Evolutionary conservation across 164 flowering plant species (phyloP), one percentile per base, ranked within the genome.

Genomic region (Aristolochia californica): DNA sequence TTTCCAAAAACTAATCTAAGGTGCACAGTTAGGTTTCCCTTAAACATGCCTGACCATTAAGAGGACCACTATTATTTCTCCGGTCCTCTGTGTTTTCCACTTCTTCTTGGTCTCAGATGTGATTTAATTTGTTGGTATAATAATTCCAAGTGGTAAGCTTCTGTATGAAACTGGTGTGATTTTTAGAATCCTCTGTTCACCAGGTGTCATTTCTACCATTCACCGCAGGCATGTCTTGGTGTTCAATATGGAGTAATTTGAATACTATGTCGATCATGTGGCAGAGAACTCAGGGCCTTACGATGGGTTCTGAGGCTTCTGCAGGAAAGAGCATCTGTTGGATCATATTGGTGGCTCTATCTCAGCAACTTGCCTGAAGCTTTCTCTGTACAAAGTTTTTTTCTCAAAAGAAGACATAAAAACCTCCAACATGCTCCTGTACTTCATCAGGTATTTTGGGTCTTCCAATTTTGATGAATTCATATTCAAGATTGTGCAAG

Each of bases 231-330:
- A 83, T 65, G 76, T 72, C 65, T 78, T 68, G 70, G 59, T 80
- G 75, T 83, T 78, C 70, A 77, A 54, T 77, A 54, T 63, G 73
- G 80, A 80, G 83, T 87, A 78, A 82, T 75, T 63, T 87, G 80
- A 75, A 73, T 73, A 60, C 57, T 68, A 49, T 64, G 76, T 70
- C 77, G 78, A 83, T 86, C 79, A 75, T 88, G 83, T 88, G 91
- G 73, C 96, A 93, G 99, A 83, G 80, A 93, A 74, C 83, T 93
- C 22, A 89, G 99, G 99, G 87, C 97, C 48, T 82, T 93, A 90
- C 84, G 72, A 65, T 65, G 89, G 78, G 97, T 91, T 40, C 67
- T 93, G 75, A 89, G 74, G 79, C 96, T 93, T 74, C 86, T 93
- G 43, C 83, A 71, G 68, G 99, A 89, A 77, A 81, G 96, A 77